Base-by-base conservation (phyloP, 345 rosid species). In the Populus nigra region DNA sequence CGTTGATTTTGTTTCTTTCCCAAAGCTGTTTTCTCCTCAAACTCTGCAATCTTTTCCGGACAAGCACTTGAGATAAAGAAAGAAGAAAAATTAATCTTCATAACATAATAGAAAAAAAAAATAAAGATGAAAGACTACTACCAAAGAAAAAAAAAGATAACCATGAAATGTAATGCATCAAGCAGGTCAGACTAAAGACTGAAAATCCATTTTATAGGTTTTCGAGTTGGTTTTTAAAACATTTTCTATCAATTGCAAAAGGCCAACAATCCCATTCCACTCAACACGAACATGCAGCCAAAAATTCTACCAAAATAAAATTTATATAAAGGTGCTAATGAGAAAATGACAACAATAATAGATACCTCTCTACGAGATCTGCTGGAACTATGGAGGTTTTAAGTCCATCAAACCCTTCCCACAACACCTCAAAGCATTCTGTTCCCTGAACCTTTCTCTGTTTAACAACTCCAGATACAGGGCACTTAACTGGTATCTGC, bases 11-110 rank as follows among this genome's bases (percentile, higher is more conserved):
- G 83, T 77, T 87, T 88, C 86, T 89, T 90, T 79, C 71, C 83
- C 43, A 69, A 75, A 78, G 87, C 92, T 84, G 65, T 85, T 81
- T 76, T 87, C 85, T 88, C 90, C 79, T 88, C 91, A 73, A 90
- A 91, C 86, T 92, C 94, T 12, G 45, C 76, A 47, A 91, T 90
- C 86, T 82, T 93, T 83, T 93, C 97, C 13, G 99, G 95, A 86
- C 98, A 96, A 45, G 97, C 98, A 82, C 97, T 93, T 68, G 25
- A 77, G 71, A 72, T 7, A 63, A 65, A 59, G 15, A 68, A 68
- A 36, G 71, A 53, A 55, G 36, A 35, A 63, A 71, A 50, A 61
- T 9, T 8, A 77, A 18, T 18, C 12, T 61, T 66, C 1, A 29
- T 31, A 47, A 65, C 20, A 16, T 18, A 17, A 4, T 23, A 25